phyloP scores from a whole-genome alignment of 2,329 filamentous ascomycete species.

The Exophiala viscosa region DNA sequence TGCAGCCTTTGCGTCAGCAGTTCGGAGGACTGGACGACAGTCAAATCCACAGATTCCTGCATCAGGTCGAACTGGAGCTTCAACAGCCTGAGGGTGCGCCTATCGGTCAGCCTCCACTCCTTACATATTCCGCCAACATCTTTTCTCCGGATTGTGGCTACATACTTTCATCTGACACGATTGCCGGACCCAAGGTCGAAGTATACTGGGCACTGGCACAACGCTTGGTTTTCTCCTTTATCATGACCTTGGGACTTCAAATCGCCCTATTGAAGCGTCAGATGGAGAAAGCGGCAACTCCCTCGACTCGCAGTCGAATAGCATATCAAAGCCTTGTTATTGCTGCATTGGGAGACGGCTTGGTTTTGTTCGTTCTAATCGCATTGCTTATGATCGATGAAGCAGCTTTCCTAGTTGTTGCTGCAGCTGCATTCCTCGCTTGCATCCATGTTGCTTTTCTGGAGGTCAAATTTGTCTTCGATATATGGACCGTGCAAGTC shows the following conservation, averaged over 20 bases:
- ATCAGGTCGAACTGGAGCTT: conserved; percentile 57
- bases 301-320: conserved; percentile 60
- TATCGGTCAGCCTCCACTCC: conserved; percentile 48
- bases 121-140: conserved; percentile 58
- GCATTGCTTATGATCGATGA: conserved; percentile 55
- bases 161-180: conserved; percentile 55
- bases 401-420: conserved; percentile 53
- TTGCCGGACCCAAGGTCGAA: conserved; percentile 54
- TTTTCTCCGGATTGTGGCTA: conserved; percentile 68
- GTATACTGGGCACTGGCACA: conserved; percentile 40
- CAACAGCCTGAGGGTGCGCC: conserved; percentile 57
- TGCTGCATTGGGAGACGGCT: conserved; percentile 59
- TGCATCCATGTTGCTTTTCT: conserved; percentile 60
- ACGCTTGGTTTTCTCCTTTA: conserved; percentile 49
- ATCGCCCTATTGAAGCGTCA: conserved; percentile 57
- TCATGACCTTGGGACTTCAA: conserved; percentile 53
- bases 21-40: conserved; percentile 20
- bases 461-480: conserved; percentile 63
- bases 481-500: conserved; percentile 64
- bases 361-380: conserved; percentile 53
- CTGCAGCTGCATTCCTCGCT: conserved; percentile 56
- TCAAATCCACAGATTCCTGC: conserved; percentile 38
- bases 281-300: conserved; percentile 62
- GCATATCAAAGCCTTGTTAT: conserved; percentile 62
- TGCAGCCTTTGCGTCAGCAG: conserved; percentile 57